Base-by-base conservation (phyloP, 192 early-diverging fungal species). In the Gryganskiella cystojenkinii region DNA sequence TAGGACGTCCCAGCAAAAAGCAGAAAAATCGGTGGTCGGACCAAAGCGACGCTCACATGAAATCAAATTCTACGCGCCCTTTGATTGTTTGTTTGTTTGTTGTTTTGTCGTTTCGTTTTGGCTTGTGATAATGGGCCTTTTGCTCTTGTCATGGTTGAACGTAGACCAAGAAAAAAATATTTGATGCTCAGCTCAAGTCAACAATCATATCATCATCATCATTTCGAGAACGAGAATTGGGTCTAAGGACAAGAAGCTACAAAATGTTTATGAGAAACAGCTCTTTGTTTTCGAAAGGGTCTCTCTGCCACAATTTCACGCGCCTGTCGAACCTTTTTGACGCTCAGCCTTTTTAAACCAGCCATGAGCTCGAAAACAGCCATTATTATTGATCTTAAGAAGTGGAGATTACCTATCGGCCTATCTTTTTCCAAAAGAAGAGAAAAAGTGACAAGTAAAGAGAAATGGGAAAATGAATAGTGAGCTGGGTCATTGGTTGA, bases 121-220 rank as follows among this genome's bases (percentile, higher is more conserved):
- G 58, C 58, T 60, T 60, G 58, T 60, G 58, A 60, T 37, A 60
- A 44, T 60, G 58, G 24, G n/a, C 43, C 13, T 17, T 60, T 35
- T 8, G 15, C 34, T 25, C 11, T 20, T 58, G 11, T 35, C 2
- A 30, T 30, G 30, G 52, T 14, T 15, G 25, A 19, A 5, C 20
- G 20, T 50, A 24, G 25, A n/a, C 7, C 47, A 49, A 50, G 25
- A 8, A 50, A 24, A 3, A 24, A 50, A 50, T 11, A n/a, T n/a
- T n/a, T n/a, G n/a, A n/a, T n/a, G n/a, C 49, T 50, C 49, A 22
- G 49, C 10, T 22, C 0, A 22, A 24, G 20, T 24, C 52, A 11
- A n/a, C 33, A 31, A 31, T 54, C 30, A 50, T 0, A 31, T 30
- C 14, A 54, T 8, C 52, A 19, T 54, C 52, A 53, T 53, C n/a